Evolutionary conservation across 805 yeast genomes (phyloP), one percentile per base, ranked within the genome.

Genomic region (Cyberlindnera mississippiensis): DNA sequence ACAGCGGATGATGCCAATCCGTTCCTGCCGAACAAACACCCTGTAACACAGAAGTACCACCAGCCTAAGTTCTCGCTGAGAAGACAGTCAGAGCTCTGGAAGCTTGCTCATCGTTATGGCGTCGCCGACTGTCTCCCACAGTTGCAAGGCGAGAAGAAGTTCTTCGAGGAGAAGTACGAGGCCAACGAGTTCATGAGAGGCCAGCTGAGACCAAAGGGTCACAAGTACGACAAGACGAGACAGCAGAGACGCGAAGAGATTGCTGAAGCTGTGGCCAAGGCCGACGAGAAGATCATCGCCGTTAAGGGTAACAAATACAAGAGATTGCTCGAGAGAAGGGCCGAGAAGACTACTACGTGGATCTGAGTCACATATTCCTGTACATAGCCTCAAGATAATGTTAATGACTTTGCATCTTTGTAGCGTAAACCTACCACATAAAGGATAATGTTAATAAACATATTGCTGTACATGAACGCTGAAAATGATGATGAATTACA

Each of bases 81-180:
- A 66, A 77, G 91, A 55, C 89, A 86, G 56, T 78, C 90, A 15
- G 96, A 82, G 49, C 67, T 90, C 40, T 88, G 75, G 72, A 90
- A 90, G 64, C 64, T 84, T 57, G 96, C 96, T 2, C 72, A 77
- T 58, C 76, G 80, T 53, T 85, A 76, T 53, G 96, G 96, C n/a
- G 71, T 90, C 6, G 72, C 78, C 30, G 88, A 84, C 46, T 67
- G 87, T 45, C 68, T 90, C 61, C 97, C 97, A 20, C 71, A 76
- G 22, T 37, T 57, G 37, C 55, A 49, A 40, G 48, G 51, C 44
- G 53, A 59, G 51, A 83, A 83, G 72, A 75, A 72, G 62, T 85
- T 89, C 77, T 86, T 75, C 66, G 79, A 78, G 57, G 93, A 86
- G 49, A 87, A 85, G 63, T 85, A 82, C 63, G 71, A 74, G 33